phyloP scores from a whole-genome alignment of 768 basidiomycete genomes.

The Tremella yokohamensis region DNA sequence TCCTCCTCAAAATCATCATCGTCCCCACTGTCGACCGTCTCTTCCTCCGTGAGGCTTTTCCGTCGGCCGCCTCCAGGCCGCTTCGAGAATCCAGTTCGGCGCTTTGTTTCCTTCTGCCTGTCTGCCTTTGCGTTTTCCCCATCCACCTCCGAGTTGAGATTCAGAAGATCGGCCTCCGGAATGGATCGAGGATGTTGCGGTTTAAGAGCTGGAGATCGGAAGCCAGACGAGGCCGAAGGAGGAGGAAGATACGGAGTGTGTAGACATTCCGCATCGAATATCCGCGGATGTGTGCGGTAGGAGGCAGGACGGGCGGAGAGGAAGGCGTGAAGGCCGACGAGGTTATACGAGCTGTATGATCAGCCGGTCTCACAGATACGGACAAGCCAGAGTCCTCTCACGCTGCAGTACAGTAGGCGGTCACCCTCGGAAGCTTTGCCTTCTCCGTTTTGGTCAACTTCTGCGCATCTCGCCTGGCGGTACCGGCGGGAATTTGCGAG shows the following conservation, averaged over 20 bases:
- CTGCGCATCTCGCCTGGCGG: constrained; percentile 84
- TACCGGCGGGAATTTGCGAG: constrained; percentile 87
- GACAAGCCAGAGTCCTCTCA: constrained; percentile 50
- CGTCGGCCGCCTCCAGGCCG: constrained; percentile 52
- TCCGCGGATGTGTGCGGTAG: constrained; percentile 78
- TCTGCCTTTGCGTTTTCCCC: neutral
- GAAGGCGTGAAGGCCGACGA: constrained; percentile 82
- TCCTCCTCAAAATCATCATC: constrained; percentile 48
- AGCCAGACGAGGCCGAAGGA: constrained; percentile 37
- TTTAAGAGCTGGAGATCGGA: constrained; percentile 38
- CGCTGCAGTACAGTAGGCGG: constrained; percentile 92
- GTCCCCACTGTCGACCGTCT: constrained; percentile 27
- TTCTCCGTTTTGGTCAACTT: constrained; percentile 84
- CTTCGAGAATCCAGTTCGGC: constrained; percentile 45
- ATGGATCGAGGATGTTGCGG: constrained; percentile 23
- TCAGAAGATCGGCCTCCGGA: constrained; percentile 46
- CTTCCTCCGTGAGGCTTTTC: constrained; percentile 20
- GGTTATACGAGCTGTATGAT: constrained; percentile 71
- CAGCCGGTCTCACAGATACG: neutral
- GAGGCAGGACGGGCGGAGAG: constrained; percentile 76
- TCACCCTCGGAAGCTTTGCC: constrained; percentile 91
- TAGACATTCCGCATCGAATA: constrained; percentile 80
- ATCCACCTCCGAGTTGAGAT: constrained; percentile 25
- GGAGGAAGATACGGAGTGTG: constrained; percentile 82
- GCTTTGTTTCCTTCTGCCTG: constrained; percentile 8